Base-by-base conservation (phyloP, 1,139 yeast species). In the Yamadazyma buinensis region DNA sequence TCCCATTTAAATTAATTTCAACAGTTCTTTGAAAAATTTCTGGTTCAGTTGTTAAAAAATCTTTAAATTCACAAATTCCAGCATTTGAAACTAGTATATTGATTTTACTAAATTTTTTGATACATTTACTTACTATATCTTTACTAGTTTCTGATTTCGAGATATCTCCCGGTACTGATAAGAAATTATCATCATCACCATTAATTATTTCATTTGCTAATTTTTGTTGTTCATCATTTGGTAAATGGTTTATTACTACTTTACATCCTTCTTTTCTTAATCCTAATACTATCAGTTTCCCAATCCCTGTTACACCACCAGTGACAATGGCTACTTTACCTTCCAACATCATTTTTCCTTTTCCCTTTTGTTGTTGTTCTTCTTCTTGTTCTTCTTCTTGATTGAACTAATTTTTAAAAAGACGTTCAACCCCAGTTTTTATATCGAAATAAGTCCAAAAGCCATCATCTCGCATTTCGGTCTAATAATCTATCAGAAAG, bases 81-180 rank as follows among this genome's bases (percentile, higher is more conserved):
- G 76, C 76, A 44, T 70, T 70, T 9, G 73, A 64, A 11, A 70
- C 70, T 30, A 67, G 58, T 6, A 67, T 56, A 41, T 68, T 60
- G 27, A 70, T 41, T 33, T 62, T 60, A 7, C 72, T 72, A 42
- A 69, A 65, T 25, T 41, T 37, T 13, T 49, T 52, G 9, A 67
- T 69, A 1, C 71, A 51, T 29, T 50, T 43, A 8, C 46, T 46
- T 7, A 69, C 67, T 6, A 71, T 49, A 4, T 46, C 46, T 1
- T 37, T 38, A 5, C 68, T 54, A 4, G 74, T 65, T 33, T 55
- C 55, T 1, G 68, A 68, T 20, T 53, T 47, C 3, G 69, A 55
- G 19, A 67, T 64, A 40, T 71, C 76, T 9, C 73, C 76, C 9
- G 64, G 51, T 4, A 66, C 54, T 0, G 66, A 60, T n/a, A 59